phyloP scores from a whole-genome alignment of 2,329 filamentous ascomycete genomes.

The Triangularia setosa region DNA sequence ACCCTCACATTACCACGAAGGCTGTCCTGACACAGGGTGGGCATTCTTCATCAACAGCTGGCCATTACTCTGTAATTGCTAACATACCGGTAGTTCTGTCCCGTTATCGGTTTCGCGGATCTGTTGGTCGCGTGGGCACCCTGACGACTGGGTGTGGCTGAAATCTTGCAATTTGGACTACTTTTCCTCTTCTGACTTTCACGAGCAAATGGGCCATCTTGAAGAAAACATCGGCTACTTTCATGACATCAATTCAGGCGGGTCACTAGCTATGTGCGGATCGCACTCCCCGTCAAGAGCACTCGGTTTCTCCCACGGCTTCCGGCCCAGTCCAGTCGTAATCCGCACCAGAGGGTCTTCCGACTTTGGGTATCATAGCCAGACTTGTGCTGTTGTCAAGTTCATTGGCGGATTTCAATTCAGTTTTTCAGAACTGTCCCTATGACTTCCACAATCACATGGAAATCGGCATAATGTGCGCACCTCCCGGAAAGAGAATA shows the following conservation, averaged over 20 bases:
- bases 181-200: background rate
- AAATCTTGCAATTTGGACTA: background rate
- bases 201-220: too few species aligned
- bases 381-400: constrained; percentile 20
- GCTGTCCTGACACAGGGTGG: too few species aligned
- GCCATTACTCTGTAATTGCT: too few species aligned
- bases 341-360: background rate
- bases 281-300: background rate
- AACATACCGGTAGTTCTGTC: too few species aligned
- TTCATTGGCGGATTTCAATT: constrained; percentile 30
- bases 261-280: background rate
- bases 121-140: background rate
- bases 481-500: constrained; percentile 15
- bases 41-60: too few species aligned
- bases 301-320: background rate
- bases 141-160: background rate
- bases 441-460: constrained; percentile 27
- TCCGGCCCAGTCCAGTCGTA: background rate
- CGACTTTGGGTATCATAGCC: constrained; percentile 18
- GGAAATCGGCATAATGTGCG: constrained; percentile 23
- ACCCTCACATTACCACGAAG: too few species aligned
- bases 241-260: background rate
- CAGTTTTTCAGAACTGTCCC: constrained; percentile 29
- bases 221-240: too few species aligned
- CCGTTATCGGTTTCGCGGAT: too few species aligned